Evolutionary conservation across 768 basidiomycete species (phyloP), one percentile per base, ranked within the genome.

Genomic region (Auriculariales sp.): DNA sequence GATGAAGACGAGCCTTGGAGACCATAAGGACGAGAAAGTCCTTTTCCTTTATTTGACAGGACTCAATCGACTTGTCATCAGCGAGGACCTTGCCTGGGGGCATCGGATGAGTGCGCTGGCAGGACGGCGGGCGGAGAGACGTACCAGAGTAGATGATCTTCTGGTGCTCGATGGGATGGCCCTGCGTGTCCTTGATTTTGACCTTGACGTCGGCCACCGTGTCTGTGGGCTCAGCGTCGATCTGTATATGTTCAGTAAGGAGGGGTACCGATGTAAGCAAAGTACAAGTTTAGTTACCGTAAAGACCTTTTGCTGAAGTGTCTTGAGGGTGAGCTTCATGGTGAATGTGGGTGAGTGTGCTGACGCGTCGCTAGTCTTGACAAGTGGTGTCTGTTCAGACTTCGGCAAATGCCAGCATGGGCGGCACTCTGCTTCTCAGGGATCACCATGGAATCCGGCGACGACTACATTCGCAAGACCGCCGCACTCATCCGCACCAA

Each of bases 21-120:
- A 97, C 88, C 94, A 98, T 99, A 35, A 99, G 78, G n/a, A 99
- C 95, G 53, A 98, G 69, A 69, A 99, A 99, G 64, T 95, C 94
- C 70, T 95, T 98, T 67, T 98, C 94, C 69, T 95, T 93, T 72
- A 98, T 87, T 49, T 83, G 79, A 59, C 83, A 86, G 42, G 85
- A 83, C 57, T 76, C 85, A 30, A 99, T 75, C 2, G 83, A 84
- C 71, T 92, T 93, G 52, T 79, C 77, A 63, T 99, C 92, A 9
- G 77, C 62, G 19, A 98, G 74, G 44, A 99, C 83, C 72, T 94
- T 93, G 49, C 95, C 94, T 95, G 62, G 24, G 54, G 47, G 28
- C 28, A 36, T 35, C 22, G 25, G 10, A 27, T 49, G 12, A 11
- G 50, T 30, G 19, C 51, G 57, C 46, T 51, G 22, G 28, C 48